Percentiles rank a stretch among this genome's conserved stretches.
phyloP scores from a whole-genome alignment of 495 filamentous ascomycete genomes.

The Talaromyces stipitatus region DNA sequence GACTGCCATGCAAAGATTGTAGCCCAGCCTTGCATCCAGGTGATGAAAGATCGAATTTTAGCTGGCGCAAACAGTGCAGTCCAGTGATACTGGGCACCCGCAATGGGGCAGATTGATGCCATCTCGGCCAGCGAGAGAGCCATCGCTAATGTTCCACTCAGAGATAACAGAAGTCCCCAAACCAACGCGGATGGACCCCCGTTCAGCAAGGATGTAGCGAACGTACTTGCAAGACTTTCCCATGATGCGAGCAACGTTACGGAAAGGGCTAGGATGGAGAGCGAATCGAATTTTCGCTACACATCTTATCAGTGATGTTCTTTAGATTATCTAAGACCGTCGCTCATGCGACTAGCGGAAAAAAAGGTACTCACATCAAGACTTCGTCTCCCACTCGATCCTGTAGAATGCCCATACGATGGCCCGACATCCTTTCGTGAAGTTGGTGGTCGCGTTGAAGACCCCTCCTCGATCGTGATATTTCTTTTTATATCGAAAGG shows the following conservation, averaged over 20 bases:
- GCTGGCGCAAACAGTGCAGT: slow-evolving; percentile 17
- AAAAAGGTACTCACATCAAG: not conserved
- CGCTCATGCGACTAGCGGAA: no score
- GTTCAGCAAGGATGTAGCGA: slow-evolving; percentile 17
- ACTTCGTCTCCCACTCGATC: not conserved
- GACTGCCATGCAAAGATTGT: slow-evolving; percentile 36
- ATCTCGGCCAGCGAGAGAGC: slow-evolving; percentile 25
- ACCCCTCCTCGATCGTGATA: not conserved
- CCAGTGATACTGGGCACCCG: slow-evolving; percentile 24
- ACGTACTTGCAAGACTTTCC: slow-evolving; percentile 21
- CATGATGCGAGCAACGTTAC: slow-evolving; percentile 27
- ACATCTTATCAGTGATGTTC: not conserved
- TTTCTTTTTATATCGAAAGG: slow-evolving; percentile 9
- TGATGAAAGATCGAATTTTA: slow-evolving; percentile 13
- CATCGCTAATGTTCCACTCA: slow-evolving; percentile 17
- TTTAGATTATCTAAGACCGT: no score
- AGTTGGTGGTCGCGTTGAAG: not conserved
- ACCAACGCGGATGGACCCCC: slow-evolving; percentile 23
- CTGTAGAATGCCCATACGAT: slow-evolving; percentile 1
- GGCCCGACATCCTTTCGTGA: not conserved
- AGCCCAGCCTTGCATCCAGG: slow-evolving; percentile 24
- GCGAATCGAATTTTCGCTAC: slow-evolving; percentile 28
- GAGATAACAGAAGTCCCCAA: slow-evolving; percentile 21
- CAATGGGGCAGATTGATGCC: slow-evolving; percentile 26
- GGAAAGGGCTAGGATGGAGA: slow-evolving; percentile 26